Conservation (phyloP, 2,329 filamentous ascomycete genomes). For the Pleurostoma richardsiae region DNA sequence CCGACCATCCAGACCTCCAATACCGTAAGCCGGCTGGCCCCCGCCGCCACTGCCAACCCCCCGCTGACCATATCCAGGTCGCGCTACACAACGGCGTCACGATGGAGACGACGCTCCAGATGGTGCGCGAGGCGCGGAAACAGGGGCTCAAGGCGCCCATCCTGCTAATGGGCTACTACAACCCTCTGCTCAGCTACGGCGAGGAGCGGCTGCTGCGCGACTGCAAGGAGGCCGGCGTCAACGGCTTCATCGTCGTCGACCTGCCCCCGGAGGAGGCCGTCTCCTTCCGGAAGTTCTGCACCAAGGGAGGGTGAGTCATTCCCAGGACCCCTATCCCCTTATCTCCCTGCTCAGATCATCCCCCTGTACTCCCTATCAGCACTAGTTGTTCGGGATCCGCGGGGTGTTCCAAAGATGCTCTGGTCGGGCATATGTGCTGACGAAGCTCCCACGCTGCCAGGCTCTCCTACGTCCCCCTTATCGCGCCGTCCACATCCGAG, state of each 20-base stretch:
- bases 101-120: constrained; percentile 70
- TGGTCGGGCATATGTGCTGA: background rate
- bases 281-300: constrained; percentile 82
- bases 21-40: constrained; percentile 50
- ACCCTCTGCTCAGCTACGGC: constrained; percentile 89
- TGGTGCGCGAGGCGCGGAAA: constrained; percentile 75
- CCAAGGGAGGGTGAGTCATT: constrained; percentile 59
- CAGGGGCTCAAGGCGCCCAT: constrained; percentile 77
- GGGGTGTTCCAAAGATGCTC: too few relatives aligned
- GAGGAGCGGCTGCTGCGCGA: constrained; percentile 85
- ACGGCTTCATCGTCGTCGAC: constrained; percentile 96
- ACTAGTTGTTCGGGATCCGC: background rate
- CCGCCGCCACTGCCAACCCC: background rate
- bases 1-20: constrained; percentile 96
- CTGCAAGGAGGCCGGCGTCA: constrained; percentile 78
- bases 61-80: constrained; percentile 23
- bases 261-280: constrained; percentile 93
- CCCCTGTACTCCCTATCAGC: background rate
- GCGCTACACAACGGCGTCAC: constrained; percentile 87
- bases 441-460: constrained; percentile 29
- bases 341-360: too few relatives aligned
- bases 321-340: too few relatives aligned
- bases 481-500: constrained; percentile 90
- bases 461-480: constrained; percentile 93
- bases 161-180: constrained; percentile 98